These are phyloP conservation scores for Aureobasidium uvarum DNA, from an alignment of 2,329 filamentous ascomycete genomes.

Conservation along the genomic window DNA sequence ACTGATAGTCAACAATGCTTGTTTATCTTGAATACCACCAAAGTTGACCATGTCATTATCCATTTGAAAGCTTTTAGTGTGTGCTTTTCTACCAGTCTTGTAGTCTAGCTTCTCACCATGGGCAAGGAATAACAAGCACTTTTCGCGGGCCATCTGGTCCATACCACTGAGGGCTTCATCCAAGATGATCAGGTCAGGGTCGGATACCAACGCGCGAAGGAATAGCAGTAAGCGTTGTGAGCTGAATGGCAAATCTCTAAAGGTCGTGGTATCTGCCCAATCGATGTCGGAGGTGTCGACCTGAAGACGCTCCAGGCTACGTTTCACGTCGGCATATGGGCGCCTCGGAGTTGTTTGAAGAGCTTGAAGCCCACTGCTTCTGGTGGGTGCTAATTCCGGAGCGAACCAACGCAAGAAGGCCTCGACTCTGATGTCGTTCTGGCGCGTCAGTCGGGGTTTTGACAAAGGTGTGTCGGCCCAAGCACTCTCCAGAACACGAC, in stretches of 20 bases:
- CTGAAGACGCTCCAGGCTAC: not conserved
- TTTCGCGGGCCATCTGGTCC: conserved; percentile 66
- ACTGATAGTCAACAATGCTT: conserved; percentile 88
- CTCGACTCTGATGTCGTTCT: conserved; percentile 61
- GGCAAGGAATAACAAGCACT: conserved; percentile 76
- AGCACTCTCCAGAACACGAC: conserved; percentile 75
- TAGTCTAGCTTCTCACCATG: conserved; percentile 40
- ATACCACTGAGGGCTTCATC: conserved; percentile 55
- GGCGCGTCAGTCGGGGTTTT: conserved; percentile 61
- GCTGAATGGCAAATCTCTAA: conserved; percentile 74
- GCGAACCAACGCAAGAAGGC: conserved; percentile 74
- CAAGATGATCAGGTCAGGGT: conserved; percentile 51
- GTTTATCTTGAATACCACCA: conserved; percentile 62
- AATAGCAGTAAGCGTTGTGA: conserved; percentile 84
- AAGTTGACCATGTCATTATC: conserved; percentile 53
- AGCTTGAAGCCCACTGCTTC: not conserved
- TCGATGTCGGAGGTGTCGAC: conserved; percentile 38
- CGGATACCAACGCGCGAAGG: conserved; percentile 53
- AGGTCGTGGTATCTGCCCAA: conserved; percentile 68
- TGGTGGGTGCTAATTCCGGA: conserved; percentile 65
- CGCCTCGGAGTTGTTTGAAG: not conserved
- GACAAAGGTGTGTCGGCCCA: conserved; percentile 86
- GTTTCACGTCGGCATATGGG: not conserved
- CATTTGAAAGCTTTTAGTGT: conserved; percentile 34
- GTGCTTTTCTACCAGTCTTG: not conserved